Conservation (phyloP, 2,329 filamentous ascomycete genomes). For the Pezicula neosporulosa region DNA sequence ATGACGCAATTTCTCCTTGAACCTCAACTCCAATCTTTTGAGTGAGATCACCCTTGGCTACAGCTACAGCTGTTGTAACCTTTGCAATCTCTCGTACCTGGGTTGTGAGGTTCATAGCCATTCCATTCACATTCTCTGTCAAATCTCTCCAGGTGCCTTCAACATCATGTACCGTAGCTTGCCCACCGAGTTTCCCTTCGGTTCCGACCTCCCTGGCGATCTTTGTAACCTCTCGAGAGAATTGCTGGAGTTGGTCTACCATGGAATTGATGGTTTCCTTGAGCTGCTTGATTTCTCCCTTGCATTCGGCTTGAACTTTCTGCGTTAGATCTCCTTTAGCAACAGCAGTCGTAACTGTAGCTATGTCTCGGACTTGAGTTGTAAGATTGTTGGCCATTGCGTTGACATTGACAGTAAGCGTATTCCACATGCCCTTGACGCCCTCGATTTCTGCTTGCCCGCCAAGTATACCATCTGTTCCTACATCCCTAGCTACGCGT, state of each 20-base stretch:
- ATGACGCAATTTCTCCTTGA: conserved; percentile 87
- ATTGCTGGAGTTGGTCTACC: conserved; percentile 96
- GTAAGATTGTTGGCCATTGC: conserved; percentile 87
- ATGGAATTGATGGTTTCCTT: conserved; percentile 99
- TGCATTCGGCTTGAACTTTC: conserved; percentile 90
- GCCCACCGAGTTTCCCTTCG: conserved; percentile 88
- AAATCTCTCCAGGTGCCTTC: conserved; percentile 96
- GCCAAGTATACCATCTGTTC: conserved; percentile 78
- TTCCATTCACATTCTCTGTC: conserved; percentile 94
- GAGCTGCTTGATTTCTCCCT: conserved; percentile 87
- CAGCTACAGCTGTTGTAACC: conserved; percentile 93
- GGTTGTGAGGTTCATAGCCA: conserved; percentile 97
- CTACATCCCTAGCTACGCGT: conserved; percentile 78
- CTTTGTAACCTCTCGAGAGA: conserved; percentile 94
- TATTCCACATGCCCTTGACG: conserved; percentile 86
- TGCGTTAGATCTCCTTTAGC: conserved; percentile 89
- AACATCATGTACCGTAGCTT: conserved; percentile 93
- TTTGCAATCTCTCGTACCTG: conserved; percentile 97
- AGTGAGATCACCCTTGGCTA: conserved; percentile 89
- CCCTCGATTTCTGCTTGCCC: conserved; percentile 81
- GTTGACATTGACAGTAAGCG: conserved; percentile 81
- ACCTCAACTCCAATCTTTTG: conserved; percentile 95
- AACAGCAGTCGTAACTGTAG: conserved; percentile 71
- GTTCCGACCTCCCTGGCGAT: conserved; percentile 96
- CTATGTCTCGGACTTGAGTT: conserved; percentile 92